Evolutionary conservation across 139 green algal genomes (phyloP).

Genomic region (Ettlia oleoabundans): DNA sequence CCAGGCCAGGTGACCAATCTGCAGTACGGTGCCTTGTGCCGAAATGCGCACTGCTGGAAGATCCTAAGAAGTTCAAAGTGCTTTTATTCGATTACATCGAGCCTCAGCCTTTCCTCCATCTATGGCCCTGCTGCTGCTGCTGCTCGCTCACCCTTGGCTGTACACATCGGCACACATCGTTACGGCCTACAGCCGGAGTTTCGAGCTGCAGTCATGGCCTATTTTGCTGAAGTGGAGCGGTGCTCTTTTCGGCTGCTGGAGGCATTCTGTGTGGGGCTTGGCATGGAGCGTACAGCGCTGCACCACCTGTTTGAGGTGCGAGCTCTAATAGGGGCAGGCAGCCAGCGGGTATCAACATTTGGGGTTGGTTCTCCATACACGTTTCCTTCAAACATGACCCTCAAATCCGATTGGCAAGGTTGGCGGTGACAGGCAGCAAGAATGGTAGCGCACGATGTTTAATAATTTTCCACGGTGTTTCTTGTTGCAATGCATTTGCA

Average conservation of each 20-base stretch:
- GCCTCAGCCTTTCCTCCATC: no score
- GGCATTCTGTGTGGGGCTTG: constrained; percentile 38
- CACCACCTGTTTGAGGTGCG: constrained; percentile 18
- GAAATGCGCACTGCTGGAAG: no score
- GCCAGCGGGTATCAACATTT: no score
- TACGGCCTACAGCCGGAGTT: constrained; percentile 3
- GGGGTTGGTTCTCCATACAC: no score
- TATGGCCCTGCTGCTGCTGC: no score
- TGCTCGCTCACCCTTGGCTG: not conserved
- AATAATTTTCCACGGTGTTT: not conserved
- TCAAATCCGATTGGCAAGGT: no score
- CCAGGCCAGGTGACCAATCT: constrained; percentile 17
- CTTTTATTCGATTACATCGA: no score
- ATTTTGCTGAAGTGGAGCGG: constrained; percentile 37
- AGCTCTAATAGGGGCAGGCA: not conserved
- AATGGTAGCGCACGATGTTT: not conserved
- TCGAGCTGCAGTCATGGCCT: constrained; percentile 28
- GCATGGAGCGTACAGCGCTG: constrained; percentile 36
- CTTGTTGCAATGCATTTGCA: not conserved
- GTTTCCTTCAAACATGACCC: no score
- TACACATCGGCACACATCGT: not conserved
- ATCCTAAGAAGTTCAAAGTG: no score
- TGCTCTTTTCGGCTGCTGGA: constrained; percentile 39
- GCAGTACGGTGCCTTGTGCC: no score
- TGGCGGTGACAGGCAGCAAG: no score